phyloP scores from a whole-genome alignment of 441 rosid genomes.

The Hura crepitans region DNA sequence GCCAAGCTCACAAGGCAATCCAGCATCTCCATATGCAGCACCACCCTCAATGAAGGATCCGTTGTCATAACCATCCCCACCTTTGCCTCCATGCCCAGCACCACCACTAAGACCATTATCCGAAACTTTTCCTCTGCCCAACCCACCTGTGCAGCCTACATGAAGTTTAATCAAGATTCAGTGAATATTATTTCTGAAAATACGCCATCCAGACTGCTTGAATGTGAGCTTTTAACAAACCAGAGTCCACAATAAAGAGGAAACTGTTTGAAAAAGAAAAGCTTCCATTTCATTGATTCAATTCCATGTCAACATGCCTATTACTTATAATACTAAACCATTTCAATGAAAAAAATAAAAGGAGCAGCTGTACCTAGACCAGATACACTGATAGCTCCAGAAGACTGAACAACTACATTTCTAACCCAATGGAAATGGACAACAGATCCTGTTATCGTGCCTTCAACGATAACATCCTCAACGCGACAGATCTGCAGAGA shows the following conservation, averaged over 20 bases:
- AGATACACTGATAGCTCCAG: constrained; percentile 63
- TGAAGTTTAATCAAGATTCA: constrained; percentile 21
- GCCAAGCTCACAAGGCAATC: constrained; percentile 94
- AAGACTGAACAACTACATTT: constrained; percentile 47
- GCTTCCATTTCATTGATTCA: constrained; percentile 1
- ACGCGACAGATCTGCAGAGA: constrained; percentile 80
- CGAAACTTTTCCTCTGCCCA: constrained; percentile 68
- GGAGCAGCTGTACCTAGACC: constrained; percentile 54
- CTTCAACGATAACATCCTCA: constrained; percentile 69
- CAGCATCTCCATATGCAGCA: constrained; percentile 63
- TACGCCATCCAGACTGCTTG: neutral
- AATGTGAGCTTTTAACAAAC: neutral
- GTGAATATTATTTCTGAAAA: constrained; percentile 8
- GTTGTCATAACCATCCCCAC: constrained; percentile 76
- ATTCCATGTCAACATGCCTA: constrained; percentile 5
- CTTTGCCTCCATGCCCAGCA: constrained; percentile 95
- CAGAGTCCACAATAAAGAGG: neutral
- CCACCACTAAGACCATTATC: constrained; percentile 80
- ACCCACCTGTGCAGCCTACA: constrained; percentile 85
- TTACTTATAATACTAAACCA: neutral
- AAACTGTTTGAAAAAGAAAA: neutral
- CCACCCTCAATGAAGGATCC: constrained; percentile 79
- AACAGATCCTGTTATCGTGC: constrained; percentile 71
- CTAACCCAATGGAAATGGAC: constrained; percentile 87
- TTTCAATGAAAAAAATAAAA: neutral